Evolutionary conservation across 1,139 yeast species (phyloP).

Genomic region (Diutina rugosa): DNA sequence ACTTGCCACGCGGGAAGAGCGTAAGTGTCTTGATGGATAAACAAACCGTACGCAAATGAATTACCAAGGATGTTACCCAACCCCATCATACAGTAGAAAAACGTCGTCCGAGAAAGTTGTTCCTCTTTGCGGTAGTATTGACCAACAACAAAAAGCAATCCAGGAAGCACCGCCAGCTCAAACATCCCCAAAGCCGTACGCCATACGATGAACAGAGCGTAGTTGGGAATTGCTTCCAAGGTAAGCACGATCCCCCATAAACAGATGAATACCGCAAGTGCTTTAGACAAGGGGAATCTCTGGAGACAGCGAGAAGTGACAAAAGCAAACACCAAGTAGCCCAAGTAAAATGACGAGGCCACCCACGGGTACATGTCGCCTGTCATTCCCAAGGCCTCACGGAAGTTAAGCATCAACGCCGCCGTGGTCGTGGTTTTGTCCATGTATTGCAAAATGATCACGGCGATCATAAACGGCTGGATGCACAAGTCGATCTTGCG

Average conservation of each 20-base stretch:
- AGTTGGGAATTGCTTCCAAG: conserved; percentile 11
- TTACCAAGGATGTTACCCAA: conserved; percentile 36
- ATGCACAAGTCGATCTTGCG: conserved; percentile 5
- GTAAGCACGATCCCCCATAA: conserved; percentile 5
- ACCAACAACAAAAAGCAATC: conserved; percentile 13
- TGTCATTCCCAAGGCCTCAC: conserved; percentile 5
- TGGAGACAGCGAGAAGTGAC: conserved; percentile 6
- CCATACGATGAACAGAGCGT: conserved; percentile 19
- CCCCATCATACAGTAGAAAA: conserved; percentile 35
- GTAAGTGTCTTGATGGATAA: conserved; percentile 15
- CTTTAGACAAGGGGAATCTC: conserved; percentile 6
- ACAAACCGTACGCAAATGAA: conserved; percentile 37
- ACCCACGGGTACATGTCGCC: conserved; percentile 6
- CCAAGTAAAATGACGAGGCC: conserved; percentile 5
- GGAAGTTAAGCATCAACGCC: conserved; percentile 4
- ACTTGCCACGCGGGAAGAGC: conserved; percentile 33
- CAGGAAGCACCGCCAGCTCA: conserved; percentile 16
- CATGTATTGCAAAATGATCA: conserved; percentile 5
- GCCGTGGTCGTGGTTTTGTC: conserved; percentile 6
- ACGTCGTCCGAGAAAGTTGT: conserved; percentile 6
- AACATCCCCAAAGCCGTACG: conserved; percentile 18
- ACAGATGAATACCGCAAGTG: conserved; percentile 4
- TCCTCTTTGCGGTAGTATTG: conserved; percentile 14
- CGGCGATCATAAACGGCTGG: conserved; percentile 4
- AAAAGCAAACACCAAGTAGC: conserved; percentile 6